These are phyloP conservation scores for Glomus cerebriforme DNA, from an alignment of 192 early-diverging fungal genomes.

Conservation along the genomic window DNA sequence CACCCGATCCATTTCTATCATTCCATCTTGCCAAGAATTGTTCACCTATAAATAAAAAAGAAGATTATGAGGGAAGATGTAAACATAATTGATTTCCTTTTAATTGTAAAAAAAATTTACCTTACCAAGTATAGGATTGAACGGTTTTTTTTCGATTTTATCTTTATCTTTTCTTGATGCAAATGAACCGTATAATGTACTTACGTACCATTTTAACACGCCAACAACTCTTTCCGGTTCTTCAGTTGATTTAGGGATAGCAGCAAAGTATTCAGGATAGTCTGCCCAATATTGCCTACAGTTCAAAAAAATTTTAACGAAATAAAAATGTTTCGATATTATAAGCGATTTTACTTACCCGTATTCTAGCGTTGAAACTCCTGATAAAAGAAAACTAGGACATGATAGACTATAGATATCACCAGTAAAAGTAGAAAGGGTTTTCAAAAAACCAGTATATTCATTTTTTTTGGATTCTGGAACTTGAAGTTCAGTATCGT, in stretches of 20 bases:
- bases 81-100: background rate
- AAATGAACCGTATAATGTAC: conserved; percentile 78
- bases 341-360: conserved; percentile 43
- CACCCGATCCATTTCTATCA: conserved; percentile 46
- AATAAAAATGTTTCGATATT: background rate
- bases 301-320: too few relatives aligned
- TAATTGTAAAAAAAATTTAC: background rate
- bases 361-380: conserved; percentile 80
- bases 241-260: conserved; percentile 59
- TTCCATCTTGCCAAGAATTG: conserved; percentile 66
- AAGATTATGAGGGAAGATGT: background rate
- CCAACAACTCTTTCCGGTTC: conserved; percentile 69
- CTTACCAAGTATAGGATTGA: conserved; percentile 36
- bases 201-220: conserved; percentile 76
- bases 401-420: conserved; percentile 80
- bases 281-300: conserved; percentile 60
- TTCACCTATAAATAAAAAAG: conserved; percentile 48
- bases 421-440: conserved; percentile 76
- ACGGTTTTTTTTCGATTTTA: conserved; percentile 78
- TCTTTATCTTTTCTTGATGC: conserved; percentile 69
- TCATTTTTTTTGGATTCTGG: conserved; percentile 16
- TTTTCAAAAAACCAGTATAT: conserved; percentile 34
- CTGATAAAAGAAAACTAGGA: conserved; percentile 76
- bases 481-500: background rate
- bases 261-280: conserved; percentile 64